phyloP scores from a whole-genome alignment of 139 green algal species.

The Nannochloris sp. region DNA sequence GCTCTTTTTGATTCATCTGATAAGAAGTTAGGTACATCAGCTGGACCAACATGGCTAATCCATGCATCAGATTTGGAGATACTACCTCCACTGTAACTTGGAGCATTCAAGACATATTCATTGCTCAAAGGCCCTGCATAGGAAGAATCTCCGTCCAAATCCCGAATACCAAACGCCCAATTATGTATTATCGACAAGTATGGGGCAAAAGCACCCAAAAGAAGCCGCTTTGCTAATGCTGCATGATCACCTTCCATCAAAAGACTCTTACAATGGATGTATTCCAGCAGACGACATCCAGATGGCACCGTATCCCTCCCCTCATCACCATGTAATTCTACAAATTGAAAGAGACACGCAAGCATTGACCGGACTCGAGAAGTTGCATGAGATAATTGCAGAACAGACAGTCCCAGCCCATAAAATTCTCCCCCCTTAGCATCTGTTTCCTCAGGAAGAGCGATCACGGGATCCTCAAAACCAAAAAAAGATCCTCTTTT shows the following conservation, averaged over 20 bases:
- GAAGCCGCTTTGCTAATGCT: background rate
- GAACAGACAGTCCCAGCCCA: background rate
- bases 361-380: background rate
- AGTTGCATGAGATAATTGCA: background rate
- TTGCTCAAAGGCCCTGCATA: background rate
- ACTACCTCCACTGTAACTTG: background rate
- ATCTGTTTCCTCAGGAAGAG: background rate
- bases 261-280: background rate
- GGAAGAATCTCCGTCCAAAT: background rate
- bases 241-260: background rate
- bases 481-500: background rate
- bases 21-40: conserved; percentile 1
- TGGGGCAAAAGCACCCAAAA: background rate
- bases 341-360: background rate
- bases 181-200: background rate
- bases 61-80: background rate
- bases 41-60: background rate
- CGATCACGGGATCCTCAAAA: too few relatives aligned
- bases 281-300: background rate
- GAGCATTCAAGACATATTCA: background rate
- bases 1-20: background rate
- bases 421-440: background rate
- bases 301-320: too few relatives aligned
- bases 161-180: background rate
- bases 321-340: too few relatives aligned